Percentiles rank a stretch among this genome's conserved stretches.
Conservation (phyloP, 2,329 filamentous ascomycete genomes). For the Alternaria sp. region DNA sequence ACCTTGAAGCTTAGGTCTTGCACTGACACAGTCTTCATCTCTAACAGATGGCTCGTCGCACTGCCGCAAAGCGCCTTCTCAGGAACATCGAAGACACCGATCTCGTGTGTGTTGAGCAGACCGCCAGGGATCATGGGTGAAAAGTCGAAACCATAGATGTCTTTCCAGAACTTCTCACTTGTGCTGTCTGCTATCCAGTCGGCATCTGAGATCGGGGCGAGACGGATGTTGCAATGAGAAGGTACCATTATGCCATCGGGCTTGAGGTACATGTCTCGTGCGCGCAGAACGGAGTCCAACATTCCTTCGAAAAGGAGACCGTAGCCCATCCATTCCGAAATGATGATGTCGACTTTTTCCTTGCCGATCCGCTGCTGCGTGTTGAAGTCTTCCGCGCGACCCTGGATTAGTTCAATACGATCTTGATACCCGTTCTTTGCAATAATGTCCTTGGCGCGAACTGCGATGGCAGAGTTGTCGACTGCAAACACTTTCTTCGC, state of each 20-base stretch:
- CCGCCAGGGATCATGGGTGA: conserved; percentile 85
- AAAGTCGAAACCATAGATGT: conserved; percentile 97
- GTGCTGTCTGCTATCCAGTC: conserved; percentile 81
- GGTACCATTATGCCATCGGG: conserved; percentile 85
- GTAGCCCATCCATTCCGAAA: conserved; percentile 99
- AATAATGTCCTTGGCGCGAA: conserved; percentile 84
- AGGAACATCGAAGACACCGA: conserved; percentile 46
- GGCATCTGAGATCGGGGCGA: conserved; percentile 80
- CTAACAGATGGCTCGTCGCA: conserved; percentile 75
- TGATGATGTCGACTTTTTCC: conserved; percentile 84
- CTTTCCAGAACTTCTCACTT: conserved; percentile 76
- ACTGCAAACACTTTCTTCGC: conserved; percentile 88
- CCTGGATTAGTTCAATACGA: conserved; percentile 79
- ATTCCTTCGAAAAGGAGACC: conserved; percentile 93
- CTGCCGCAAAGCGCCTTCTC: conserved; percentile 56
- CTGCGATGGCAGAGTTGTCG: conserved; percentile 89
- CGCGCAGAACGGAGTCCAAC: conserved; percentile 90
- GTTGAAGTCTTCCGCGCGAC: conserved; percentile 86
- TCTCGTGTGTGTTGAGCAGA: conserved; percentile 70
- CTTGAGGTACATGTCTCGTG: conserved; percentile 84
- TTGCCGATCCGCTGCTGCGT: conserved; percentile 62
- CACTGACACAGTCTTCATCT: conserved; percentile 75
- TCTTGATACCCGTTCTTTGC: conserved; percentile 79
- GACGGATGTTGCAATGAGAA: conserved; percentile 81
- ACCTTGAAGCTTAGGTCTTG: conserved; percentile 79